Percentiles rank a stretch among this genome's conserved stretches.
Conservation (phyloP, 305 asterid genomes). For the Andrographis paniculata region DNA sequence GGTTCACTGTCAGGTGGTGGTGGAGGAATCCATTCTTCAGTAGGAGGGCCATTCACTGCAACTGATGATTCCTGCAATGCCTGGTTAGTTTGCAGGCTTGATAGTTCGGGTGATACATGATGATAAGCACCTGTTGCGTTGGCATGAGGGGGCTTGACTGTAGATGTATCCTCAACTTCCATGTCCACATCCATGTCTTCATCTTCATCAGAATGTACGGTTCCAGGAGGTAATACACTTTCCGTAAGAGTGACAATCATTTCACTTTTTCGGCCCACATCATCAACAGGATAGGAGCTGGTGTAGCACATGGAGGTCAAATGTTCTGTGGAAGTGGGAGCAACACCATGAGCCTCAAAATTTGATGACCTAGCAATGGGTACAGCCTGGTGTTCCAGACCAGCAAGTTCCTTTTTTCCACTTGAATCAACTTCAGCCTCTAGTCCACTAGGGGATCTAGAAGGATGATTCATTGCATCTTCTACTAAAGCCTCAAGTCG, state of each 20-base stretch:
- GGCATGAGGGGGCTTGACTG: slow-evolving; percentile 23
- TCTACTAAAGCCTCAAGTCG: slow-evolving; percentile 46
- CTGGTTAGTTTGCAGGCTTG: slow-evolving; percentile 19
- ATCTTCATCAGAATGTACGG: slow-evolving; percentile 49
- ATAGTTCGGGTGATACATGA: slow-evolving; percentile 26
- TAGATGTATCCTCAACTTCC: slow-evolving; percentile 86
- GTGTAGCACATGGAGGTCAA: slow-evolving; percentile 15
- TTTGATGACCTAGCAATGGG: slow-evolving; percentile 20
- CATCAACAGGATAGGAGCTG: slow-evolving; percentile 20
- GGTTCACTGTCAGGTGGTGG: slow-evolving; percentile 93
- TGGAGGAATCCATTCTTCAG: slow-evolving; percentile 78
- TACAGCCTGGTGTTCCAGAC: slow-evolving; percentile 22
- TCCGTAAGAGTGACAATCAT: slow-evolving; percentile 22
- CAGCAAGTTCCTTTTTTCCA: slow-evolving; percentile 26
- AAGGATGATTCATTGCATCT: slow-evolving; percentile 22
- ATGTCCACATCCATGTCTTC: slow-evolving; percentile 97
- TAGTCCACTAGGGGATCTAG: slow-evolving; percentile 27
- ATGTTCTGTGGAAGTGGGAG: slow-evolving; percentile 22
- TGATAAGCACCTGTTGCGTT: slow-evolving; percentile 29
- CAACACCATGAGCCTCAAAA: slow-evolving; percentile 26
- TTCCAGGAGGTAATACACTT: slow-evolving; percentile 26
- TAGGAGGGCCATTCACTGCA: slow-evolving; percentile 27
- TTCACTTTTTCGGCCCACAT: slow-evolving; percentile 26
- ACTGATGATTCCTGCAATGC: slow-evolving; percentile 23
- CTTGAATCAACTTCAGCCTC: slow-evolving; percentile 26